Evolutionary conservation across 2,329 filamentous ascomycete genomes (phyloP), one percentile per base, ranked within the genome.

Genomic region (Bipolaris zeicola): DNA sequence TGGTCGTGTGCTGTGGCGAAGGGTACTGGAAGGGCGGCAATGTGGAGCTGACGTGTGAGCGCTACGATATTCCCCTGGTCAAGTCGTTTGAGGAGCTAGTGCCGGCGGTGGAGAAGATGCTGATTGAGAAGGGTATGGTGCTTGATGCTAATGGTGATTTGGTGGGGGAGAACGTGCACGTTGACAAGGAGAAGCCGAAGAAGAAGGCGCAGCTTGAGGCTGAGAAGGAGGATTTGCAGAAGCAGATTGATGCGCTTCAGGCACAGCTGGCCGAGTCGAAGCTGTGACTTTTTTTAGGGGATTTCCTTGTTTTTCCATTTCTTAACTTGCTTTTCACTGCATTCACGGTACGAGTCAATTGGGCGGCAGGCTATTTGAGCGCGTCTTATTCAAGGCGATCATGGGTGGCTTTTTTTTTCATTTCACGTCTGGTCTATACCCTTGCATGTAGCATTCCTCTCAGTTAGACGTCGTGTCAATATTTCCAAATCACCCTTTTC

Each of bases 11-110:
- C 39, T 85, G 82, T 44, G 76, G 79, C 1, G 69, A 77, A 22
- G 78, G 77, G 0, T 89, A 84, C 63, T 79, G 72, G 72, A 86
- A 86, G 69, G 78, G 78, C n/a, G 86, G 85, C 0, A 87, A 89
- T 60, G 83, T 89, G 31, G 76, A 84, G 64, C 74, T 86, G 13
- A 79, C 87, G 8, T 88, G 85, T 58, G 67, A 75, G 55, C 77
- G 77, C 50, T 82, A 81, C 57, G 77, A 71, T 0, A 69, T 86
- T 5, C 72, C 78, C 8, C 8, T 24, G 18, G 71, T 83, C 28
- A 74, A 78, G 14, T 78, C 65, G 2, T 73, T 81, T 22, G 74
- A 74, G 4, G 76, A 78, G 6, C 63, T 87, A 48, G 64, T 64
- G n/a, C 65, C 69, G 18, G 50, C 61, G 4, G 65, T 83, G 7